These are phyloP conservation scores for Monosporascus sp. DNA, from an alignment of 2,329 filamentous ascomycete species.

Conservation along the genomic window DNA sequence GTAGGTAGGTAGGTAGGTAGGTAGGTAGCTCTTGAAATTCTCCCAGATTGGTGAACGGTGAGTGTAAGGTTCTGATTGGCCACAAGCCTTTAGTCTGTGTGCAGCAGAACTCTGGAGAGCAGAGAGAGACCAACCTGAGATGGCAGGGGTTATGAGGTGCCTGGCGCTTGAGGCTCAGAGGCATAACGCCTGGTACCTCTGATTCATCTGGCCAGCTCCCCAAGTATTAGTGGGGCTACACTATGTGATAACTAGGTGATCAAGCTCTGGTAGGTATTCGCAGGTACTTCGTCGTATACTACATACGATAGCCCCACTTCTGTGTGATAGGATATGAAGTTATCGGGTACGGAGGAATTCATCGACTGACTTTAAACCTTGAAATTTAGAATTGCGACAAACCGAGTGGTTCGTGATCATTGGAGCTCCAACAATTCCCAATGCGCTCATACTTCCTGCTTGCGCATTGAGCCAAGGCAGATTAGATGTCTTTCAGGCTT, in stretches of 20 bases:
- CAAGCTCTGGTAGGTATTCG: neutral
- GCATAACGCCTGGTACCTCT: no score
- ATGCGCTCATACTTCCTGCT: constrained; percentile 25
- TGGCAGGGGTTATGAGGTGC: constrained; percentile 1
- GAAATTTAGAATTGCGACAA: constrained; percentile 6
- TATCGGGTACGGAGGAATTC: neutral
- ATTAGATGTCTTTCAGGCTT: constrained; percentile 53
- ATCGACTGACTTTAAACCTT: neutral
- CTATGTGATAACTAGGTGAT: neutral
- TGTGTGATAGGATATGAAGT: neutral
- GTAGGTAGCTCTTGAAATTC: no score
- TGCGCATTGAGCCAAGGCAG: constrained; percentile 30
- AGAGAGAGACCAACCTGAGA: constrained; percentile 5
- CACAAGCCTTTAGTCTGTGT: no score
- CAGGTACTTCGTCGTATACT: neutral
- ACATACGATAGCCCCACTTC: neutral
- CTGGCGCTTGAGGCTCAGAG: no score
- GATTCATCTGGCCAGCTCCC: no score
- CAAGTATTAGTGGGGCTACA: no score
- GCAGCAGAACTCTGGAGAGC: neutral
- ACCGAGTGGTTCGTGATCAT: neutral
- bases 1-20: neutral
- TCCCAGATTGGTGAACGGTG: no score
- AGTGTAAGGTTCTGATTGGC: no score
- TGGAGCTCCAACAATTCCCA: constrained; percentile 12